phyloP scores from a whole-genome alignment of 129 eudicot species.

The Oenanthe sinensis region DNA sequence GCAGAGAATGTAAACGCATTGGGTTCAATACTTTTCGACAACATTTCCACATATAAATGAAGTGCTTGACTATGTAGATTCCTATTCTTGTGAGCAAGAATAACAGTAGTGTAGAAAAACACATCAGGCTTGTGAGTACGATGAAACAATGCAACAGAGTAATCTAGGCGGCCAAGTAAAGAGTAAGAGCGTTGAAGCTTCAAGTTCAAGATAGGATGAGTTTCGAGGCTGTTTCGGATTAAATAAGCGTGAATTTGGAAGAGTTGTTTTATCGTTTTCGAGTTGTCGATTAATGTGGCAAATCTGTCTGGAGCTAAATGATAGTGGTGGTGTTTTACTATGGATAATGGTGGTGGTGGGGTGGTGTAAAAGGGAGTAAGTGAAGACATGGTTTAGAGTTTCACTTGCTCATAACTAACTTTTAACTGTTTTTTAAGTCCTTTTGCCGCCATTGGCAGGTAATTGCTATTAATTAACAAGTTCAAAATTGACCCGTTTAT shows the following conservation, averaged over 20 bases:
- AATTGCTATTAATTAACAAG: too few species aligned
- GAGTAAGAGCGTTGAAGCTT: slow-evolving; percentile 83
- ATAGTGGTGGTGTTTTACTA: slow-evolving; percentile 14
- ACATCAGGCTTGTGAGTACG: slow-evolving; percentile 47
- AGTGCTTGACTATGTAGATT: slow-evolving; percentile 33
- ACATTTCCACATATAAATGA: slow-evolving; percentile 48
- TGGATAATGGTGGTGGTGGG: slow-evolving; percentile 15
- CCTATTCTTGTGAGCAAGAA: slow-evolving; percentile 35
- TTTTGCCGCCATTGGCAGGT: not conserved
- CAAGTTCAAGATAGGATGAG: slow-evolving; percentile 48
- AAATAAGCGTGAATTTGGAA: slow-evolving; percentile 64
- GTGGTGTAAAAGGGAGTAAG: slow-evolving; percentile 15
- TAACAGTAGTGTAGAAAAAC: slow-evolving; percentile 65
- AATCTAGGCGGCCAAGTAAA: slow-evolving; percentile 43
- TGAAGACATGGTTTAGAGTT: slow-evolving; percentile 21
- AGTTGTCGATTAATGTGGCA: slow-evolving; percentile 37
- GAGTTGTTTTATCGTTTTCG: slow-evolving; percentile 40
- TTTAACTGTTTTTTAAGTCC: not conserved
- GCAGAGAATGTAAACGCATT: slow-evolving; percentile 68
- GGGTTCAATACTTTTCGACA: slow-evolving; percentile 45
- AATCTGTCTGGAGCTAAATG: slow-evolving; percentile 42
- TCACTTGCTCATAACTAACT: not conserved
- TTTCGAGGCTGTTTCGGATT: slow-evolving; percentile 53
- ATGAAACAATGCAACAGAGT: slow-evolving; percentile 38
- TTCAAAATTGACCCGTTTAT: too few species aligned